Evolutionary conservation across 2,329 filamentous ascomycete species (phyloP), one percentile per base, ranked within the genome.

Genomic region (Clonostachys rosea): DNA sequence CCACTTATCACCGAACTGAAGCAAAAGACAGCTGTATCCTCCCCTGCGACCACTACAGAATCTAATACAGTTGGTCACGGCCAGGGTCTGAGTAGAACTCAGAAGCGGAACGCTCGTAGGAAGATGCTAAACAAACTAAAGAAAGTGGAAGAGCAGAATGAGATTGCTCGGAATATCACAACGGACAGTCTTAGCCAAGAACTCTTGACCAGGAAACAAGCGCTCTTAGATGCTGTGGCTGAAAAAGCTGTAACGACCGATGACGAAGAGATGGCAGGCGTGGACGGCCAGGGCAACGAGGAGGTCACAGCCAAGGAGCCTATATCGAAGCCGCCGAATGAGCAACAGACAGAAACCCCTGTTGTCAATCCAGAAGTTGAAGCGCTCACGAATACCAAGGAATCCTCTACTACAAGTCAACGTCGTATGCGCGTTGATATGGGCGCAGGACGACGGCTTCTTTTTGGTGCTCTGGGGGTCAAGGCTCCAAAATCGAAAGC

Each of bases 381-480:
- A 30, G 24, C 9, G 24, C 9, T 30, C 4, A 30, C 24, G 24
- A 30, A 30, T 5, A 30, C 24, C 8, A 30, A 30, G 9, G 24
- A 30, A 9, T 30, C 24, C 24, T 30, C 24, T 30, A 30, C 24
- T 30, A 35, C 14, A n/a, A 8, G 6, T 30, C 37, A 16, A 40
- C 35, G 30, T 44, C 51, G 54, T 35, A 40, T 51, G 35, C 61
- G 45, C 16, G 50, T 69, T 9, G 65, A 79, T 47, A 51, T 89
- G 33, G 78, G 74, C 14, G 83, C 84, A 45, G 81, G 83, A 3
- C 76, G 81, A 46, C 78, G 88, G 53, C 70, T 91, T 48, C 63
- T 92, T 0, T 89, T 91, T 56, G 83, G 84, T 9, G 84, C 87
- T 7, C 71, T 92, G 5, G 89, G 87, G 5, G 64, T 90, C 10